Conservation (phyloP, 768 basidiomycete species). For the Mycena galopus region DNA sequence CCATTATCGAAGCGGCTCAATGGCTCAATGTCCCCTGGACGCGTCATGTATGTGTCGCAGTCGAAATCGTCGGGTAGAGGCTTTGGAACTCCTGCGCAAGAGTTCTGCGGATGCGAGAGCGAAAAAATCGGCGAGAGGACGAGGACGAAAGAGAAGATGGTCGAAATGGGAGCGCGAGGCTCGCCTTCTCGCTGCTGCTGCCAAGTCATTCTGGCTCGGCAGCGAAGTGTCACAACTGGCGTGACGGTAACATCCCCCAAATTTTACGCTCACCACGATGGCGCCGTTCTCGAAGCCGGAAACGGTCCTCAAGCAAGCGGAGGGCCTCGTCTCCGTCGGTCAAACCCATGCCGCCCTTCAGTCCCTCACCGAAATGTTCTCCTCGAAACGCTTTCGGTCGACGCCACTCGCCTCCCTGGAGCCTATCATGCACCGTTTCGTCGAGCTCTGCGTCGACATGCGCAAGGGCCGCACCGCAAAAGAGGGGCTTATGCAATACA, state of each 20-base stretch:
- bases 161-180: too few species aligned
- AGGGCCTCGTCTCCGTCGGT: slow-evolving; percentile 92
- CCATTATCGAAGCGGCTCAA: too few species aligned
- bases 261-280: slow-evolving; percentile 56
- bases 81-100: too few species aligned
- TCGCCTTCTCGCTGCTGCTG: too few species aligned
- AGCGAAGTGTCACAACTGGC: too few species aligned
- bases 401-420: slow-evolving; percentile 91
- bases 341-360: slow-evolving; percentile 92
- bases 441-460: slow-evolving; percentile 96
- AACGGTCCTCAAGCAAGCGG: slow-evolving; percentile 92
- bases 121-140: slow-evolving; percentile 45
- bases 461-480: slow-evolving; percentile 94
- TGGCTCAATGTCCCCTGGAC: too few species aligned
- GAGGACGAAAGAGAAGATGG: background rate
- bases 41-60: too few species aligned
- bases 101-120: background rate
- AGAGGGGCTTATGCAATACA: slow-evolving; percentile 97
- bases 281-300: slow-evolving; percentile 93
- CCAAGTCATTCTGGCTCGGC: too few species aligned
- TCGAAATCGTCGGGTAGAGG: too few species aligned
- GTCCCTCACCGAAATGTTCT: slow-evolving; percentile 92
- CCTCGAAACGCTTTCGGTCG: slow-evolving; percentile 92
- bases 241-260: background rate
- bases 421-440: slow-evolving; percentile 95